phyloP scores from a whole-genome alignment of 2,329 filamentous ascomycete genomes.

The Microcyclospora pomicola region DNA sequence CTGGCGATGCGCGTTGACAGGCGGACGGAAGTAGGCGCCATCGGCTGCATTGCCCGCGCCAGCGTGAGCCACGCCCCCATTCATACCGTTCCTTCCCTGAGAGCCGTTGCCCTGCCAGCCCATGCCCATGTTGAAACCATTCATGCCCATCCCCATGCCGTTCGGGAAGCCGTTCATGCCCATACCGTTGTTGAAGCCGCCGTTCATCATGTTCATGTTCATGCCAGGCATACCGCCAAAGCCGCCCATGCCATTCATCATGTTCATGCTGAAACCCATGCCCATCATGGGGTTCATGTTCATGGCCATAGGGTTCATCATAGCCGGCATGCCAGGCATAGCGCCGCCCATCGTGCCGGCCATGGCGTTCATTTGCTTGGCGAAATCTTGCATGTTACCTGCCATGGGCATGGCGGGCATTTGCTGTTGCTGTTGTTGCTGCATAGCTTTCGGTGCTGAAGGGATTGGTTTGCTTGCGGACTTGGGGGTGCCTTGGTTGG shows the following conservation, averaged over 20 bases:
- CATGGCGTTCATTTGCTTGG: slow-evolving; percentile 33
- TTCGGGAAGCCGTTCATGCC: slow-evolving; percentile 18
- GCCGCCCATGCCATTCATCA: slow-evolving; percentile 5
- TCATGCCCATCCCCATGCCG: slow-evolving; percentile 8
- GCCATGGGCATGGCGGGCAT: slow-evolving; percentile 5
- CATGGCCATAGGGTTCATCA: slow-evolving; percentile 17
- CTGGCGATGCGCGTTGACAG: slow-evolving; percentile 85
- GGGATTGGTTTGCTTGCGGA: slow-evolving; percentile 8
- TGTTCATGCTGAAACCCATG: slow-evolving; percentile 13
- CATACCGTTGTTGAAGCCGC: background rate
- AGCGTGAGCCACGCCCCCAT: slow-evolving; percentile 13
- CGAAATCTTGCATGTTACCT: slow-evolving; percentile 27
- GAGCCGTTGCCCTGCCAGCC: slow-evolving; percentile 8
- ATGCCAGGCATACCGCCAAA: slow-evolving; percentile 22
- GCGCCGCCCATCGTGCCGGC: slow-evolving; percentile 7
- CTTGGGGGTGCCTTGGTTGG: slow-evolving; percentile 23
- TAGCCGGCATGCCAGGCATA: slow-evolving; percentile 11
- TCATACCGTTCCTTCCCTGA: slow-evolving; percentile 18
- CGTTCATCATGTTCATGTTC: slow-evolving; percentile 18
- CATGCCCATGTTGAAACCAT: slow-evolving; percentile 5
- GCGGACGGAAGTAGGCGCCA: slow-evolving; percentile 87
- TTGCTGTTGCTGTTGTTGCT: slow-evolving; percentile 4
- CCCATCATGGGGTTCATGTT: slow-evolving; percentile 19
- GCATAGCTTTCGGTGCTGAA: slow-evolving; percentile 14
- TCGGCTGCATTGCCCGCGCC: slow-evolving; percentile 56